Conservation (phyloP, 2,329 filamentous ascomycete genomes). For the Nothophoma quercina region DNA sequence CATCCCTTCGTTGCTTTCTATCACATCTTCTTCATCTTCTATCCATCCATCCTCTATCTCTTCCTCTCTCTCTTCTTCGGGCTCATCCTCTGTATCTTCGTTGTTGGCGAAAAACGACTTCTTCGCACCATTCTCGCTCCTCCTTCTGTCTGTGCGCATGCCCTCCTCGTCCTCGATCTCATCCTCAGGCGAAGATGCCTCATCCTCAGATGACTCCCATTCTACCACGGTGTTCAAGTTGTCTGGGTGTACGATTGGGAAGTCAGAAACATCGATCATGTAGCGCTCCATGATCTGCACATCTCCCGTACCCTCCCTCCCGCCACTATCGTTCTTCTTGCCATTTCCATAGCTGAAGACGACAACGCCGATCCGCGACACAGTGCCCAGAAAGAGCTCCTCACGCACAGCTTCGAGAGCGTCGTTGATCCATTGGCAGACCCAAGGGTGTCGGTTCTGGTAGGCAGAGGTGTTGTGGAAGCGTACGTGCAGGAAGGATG, state of each 20-base stretch:
- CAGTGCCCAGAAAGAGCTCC: conserved; percentile 68
- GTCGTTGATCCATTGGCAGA: conserved; percentile 86
- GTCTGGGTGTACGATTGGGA: conserved; percentile 57
- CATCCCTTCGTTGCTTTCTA: conserved; percentile 18
- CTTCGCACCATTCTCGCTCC: no score
- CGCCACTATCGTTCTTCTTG: neutral
- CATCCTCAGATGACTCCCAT: conserved; percentile 40
- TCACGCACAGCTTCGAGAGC: conserved; percentile 75
- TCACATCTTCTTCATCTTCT: no score
- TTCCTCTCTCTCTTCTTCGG: conserved; percentile 17
- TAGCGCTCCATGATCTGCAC: conserved; percentile 66
- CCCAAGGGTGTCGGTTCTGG: conserved; percentile 83
- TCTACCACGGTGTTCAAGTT: conserved; percentile 63
- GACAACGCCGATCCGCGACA: conserved; percentile 64
- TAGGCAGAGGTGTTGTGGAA: conserved; percentile 86
- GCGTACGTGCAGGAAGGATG: conserved; percentile 79
- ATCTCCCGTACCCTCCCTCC: conserved; percentile 19
- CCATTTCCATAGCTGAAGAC: conserved; percentile 56
- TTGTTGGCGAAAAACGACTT: no score
- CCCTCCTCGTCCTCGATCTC: neutral
- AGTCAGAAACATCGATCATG: conserved; percentile 66
- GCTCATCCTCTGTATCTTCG: no score
- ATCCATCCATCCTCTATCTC: no score
- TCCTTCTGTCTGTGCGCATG: no score
- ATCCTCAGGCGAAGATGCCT: no score